Conservation (phyloP, 1,284 basidiomycete genomes). For the Tremellales sp. region DNA sequence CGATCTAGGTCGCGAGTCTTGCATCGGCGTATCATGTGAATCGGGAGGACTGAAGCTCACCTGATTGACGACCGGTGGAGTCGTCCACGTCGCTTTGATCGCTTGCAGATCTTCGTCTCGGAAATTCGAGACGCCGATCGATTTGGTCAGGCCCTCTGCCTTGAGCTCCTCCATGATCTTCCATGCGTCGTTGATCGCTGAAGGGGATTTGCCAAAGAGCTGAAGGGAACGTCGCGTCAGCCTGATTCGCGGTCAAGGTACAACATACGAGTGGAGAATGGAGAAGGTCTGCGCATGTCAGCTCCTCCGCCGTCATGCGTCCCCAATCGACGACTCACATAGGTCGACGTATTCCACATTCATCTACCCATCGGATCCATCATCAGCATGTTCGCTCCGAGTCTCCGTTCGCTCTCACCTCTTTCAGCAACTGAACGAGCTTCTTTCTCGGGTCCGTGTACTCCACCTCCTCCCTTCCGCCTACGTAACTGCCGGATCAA, state of each 20-base stretch:
- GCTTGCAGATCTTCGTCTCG: conserved; percentile 60
- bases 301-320: not conserved
- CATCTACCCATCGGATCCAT: conserved; percentile 57
- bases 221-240: too few relatives aligned
- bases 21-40: not conserved
- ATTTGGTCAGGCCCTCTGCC: conserved; percentile 61
- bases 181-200: conserved; percentile 52
- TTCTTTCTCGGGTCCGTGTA: conserved; percentile 33
- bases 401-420: conserved; percentile 24
- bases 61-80: conserved; percentile 74
- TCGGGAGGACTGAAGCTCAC: conserved; percentile 5
- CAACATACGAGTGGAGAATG: conserved; percentile 56
- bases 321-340: conserved; percentile 23
- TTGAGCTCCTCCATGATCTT: conserved; percentile 63
- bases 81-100: conserved; percentile 53
- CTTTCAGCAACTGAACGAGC: conserved; percentile 36
- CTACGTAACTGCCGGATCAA: too few relatives aligned
- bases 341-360: conserved; percentile 62
- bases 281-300: conserved; percentile 64
- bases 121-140: conserved; percentile 80
- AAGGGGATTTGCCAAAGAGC: conserved; percentile 16
- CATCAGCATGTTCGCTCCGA: not conserved
- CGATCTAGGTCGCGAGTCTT: conserved; percentile 52
- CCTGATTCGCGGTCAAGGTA: too few relatives aligned
- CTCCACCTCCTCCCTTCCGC: conserved; percentile 4